Conservation (phyloP, 2,329 filamentous ascomycete species). For the Nemania diffusa region DNA sequence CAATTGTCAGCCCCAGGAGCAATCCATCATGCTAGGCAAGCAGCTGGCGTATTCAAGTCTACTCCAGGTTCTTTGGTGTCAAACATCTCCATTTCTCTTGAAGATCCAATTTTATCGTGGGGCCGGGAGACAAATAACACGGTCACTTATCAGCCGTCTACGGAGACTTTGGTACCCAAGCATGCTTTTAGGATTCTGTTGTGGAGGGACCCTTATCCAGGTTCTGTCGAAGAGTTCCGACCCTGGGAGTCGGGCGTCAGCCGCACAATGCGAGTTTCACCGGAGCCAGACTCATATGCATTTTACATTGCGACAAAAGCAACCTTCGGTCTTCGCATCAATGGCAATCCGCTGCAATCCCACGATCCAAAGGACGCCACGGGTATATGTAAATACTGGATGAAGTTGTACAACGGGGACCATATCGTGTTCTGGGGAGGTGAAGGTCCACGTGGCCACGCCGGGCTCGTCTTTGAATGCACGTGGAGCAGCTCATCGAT, state of each 20-base stretch:
- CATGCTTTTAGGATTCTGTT: conserved; percentile 82
- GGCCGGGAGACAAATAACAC: conserved; percentile 78
- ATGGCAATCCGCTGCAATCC: conserved; percentile 72
- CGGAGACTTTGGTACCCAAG: conserved; percentile 81
- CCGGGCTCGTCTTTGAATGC: conserved; percentile 63
- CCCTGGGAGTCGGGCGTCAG: conserved; percentile 60
- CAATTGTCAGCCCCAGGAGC: conserved; percentile 51
- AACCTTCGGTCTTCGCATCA: conserved; percentile 79
- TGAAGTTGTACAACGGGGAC: conserved; percentile 80
- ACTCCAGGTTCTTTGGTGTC: conserved; percentile 72
- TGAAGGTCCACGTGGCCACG: conserved; percentile 53
- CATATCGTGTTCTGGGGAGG: conserved; percentile 76
- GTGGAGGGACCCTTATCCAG: conserved; percentile 72
- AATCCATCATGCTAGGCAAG: conserved; percentile 51
- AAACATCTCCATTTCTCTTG: conserved; percentile 72
- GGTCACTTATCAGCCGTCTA: conserved; percentile 67
- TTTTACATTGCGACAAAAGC: conserved; percentile 85
- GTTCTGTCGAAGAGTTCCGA: conserved; percentile 64
- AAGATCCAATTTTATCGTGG: conserved; percentile 77
- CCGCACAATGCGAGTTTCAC: conserved; percentile 49
- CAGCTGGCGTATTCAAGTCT: conserved; percentile 74
- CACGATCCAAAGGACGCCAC: conserved; percentile 64
- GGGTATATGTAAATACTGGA: conserved; percentile 69
- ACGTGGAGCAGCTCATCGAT: conserved; percentile 66
- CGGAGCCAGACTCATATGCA: conserved; percentile 65